Percentiles rank a stretch among this genome's conserved stretches.
These are phyloP conservation scores for Grigorovia transvaalensis DNA, from an alignment of 805 yeast species.

Conservation along the genomic window DNA sequence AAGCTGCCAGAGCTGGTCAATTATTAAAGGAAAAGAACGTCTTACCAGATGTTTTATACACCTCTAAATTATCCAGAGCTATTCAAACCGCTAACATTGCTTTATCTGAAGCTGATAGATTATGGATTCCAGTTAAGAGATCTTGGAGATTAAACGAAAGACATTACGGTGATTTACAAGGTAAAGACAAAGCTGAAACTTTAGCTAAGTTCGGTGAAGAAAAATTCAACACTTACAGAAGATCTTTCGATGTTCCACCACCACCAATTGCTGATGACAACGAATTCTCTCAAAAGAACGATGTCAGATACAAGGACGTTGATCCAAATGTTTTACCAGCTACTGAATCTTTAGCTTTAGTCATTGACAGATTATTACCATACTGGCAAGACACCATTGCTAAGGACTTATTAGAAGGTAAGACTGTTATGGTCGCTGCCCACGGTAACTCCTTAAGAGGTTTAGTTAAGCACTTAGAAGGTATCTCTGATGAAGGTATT, in stretches of 20 bases:
- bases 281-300: constrained; percentile 76
- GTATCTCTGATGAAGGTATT: constrained; percentile 83
- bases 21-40: constrained; percentile 78
- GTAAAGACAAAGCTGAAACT: constrained; percentile 94
- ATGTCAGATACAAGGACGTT: constrained; percentile 71
- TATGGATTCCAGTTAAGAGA: constrained; percentile 86
- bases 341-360: constrained; percentile 90
- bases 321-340: constrained; percentile 84
- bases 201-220: constrained; percentile 81
- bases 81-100: constrained; percentile 97
- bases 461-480: constrained; percentile 89
- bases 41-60: constrained; percentile 79
- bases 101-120: constrained; percentile 75
- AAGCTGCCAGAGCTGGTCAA: constrained; percentile 90
- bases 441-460: constrained; percentile 99
- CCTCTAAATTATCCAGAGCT: constrained; percentile 87
- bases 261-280: constrained; percentile 73
- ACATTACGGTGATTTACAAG: constrained; percentile 98
- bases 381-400: constrained; percentile 93
- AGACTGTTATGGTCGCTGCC: constrained; percentile 89
- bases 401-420: constrained; percentile 70
- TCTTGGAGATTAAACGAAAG: constrained; percentile 98
- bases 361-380: constrained; percentile 92
- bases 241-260: constrained; percentile 95
- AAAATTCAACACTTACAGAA: constrained; percentile 94